phyloP scores from a whole-genome alignment of 148 eudicot species.

The Vaccinium corymbosum region DNA sequence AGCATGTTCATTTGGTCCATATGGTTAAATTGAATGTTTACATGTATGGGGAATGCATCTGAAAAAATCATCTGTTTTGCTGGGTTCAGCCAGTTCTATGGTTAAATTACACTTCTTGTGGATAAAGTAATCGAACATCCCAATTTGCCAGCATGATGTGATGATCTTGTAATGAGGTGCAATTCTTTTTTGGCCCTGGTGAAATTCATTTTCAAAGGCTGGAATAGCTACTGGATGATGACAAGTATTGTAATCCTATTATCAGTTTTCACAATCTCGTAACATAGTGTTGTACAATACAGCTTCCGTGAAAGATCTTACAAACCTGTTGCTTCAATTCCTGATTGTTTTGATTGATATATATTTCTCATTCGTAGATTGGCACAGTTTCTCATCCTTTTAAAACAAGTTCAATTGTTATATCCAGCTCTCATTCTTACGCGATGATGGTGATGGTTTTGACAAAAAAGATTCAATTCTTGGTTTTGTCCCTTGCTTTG shows the following conservation, averaged over 20 bases:
- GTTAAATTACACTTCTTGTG: neutral
- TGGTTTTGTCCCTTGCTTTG: neutral
- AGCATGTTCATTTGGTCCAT: neutral
- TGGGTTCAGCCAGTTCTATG: neutral
- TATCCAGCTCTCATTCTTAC: neutral
- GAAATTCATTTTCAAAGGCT: neutral
- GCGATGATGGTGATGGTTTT: neutral
- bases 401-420: neutral
- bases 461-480: neutral
- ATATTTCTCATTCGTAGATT: neutral
- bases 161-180: neutral
- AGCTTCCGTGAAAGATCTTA: neutral
- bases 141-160: neutral
- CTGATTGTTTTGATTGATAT: neutral
- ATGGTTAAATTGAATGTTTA: neutral
- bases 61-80: neutral
- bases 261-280: neutral
- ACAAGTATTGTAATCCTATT: neutral
- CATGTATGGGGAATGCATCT: neutral
- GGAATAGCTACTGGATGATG: neutral
- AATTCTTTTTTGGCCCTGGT: neutral
- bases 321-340: neutral
- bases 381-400: neutral
- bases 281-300: neutral
- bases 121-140: neutral